Evolutionary conservation across 805 yeast species (phyloP).

Genomic region (Wickerhamiella azyma): DNA sequence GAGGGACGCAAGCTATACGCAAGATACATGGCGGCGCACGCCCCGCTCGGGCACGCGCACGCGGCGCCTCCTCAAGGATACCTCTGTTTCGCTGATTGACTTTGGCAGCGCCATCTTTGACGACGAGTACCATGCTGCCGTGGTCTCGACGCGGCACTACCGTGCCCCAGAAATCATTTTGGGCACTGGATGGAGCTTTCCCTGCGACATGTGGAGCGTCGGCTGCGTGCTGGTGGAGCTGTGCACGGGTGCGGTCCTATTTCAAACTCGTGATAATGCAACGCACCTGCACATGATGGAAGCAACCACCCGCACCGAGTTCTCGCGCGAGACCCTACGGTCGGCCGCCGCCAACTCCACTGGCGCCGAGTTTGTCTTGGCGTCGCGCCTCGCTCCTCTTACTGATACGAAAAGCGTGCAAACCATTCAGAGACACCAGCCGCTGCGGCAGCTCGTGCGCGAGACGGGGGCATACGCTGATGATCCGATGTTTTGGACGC

Average conservation of each 20-base stretch:
- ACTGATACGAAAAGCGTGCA: slow-evolving; percentile 10
- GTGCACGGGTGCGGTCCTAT: slow-evolving; percentile 85
- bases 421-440: slow-evolving; percentile 11
- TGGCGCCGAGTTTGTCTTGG: slow-evolving; percentile 11
- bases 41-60: slow-evolving; percentile 9
- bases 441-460: slow-evolving; percentile 14
- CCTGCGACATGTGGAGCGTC: slow-evolving; percentile 94
- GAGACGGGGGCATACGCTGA: slow-evolving; percentile 11
- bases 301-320: slow-evolving; percentile 45
- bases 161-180: slow-evolving; percentile 93
- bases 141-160: slow-evolving; percentile 91
- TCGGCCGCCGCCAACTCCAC: slow-evolving; percentile 16
- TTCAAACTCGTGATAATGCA: slow-evolving; percentile 85
- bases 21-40: slow-evolving; percentile 9
- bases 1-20: slow-evolving; percentile 14
- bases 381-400: slow-evolving; percentile 12
- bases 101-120: slow-evolving; percentile 94
- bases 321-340: slow-evolving; percentile 20
- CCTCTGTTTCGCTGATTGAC: slow-evolving; percentile 80
- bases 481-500: slow-evolving; percentile 68
- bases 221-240: slow-evolving; percentile 89
- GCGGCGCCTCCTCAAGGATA: slow-evolving; percentile 47
- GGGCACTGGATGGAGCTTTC: slow-evolving; percentile 93
- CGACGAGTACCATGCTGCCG: slow-evolving; percentile 84
- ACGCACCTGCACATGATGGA: slow-evolving; percentile 96